These are phyloP conservation scores for Eutypella sp. DNA, from an alignment of 2,329 filamentous ascomycete genomes.

Conservation along the genomic window DNA sequence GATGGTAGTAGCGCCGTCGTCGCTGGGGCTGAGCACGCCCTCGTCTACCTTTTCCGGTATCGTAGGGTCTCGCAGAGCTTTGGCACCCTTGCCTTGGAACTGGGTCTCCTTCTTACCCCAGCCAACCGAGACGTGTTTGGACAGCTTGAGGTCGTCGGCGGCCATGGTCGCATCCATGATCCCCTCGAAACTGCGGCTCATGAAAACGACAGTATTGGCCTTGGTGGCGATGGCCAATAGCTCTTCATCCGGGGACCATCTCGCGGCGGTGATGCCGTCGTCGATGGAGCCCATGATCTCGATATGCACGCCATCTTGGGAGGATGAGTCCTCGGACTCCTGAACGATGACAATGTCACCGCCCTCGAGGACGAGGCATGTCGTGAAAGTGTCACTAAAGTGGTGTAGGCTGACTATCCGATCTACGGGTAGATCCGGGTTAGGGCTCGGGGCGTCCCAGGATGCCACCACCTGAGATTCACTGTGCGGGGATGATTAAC, in stretches of 20 bases:
- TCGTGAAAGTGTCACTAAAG: slow-evolving; percentile 72
- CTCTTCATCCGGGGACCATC: slow-evolving; percentile 95
- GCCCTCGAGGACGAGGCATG: slow-evolving; percentile 79
- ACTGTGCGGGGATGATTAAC: slow-evolving; percentile 20
- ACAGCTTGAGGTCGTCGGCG: slow-evolving; percentile 74
- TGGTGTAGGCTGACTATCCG: slow-evolving; percentile 75
- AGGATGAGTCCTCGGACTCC: slow-evolving; percentile 49
- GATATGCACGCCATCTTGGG: slow-evolving; percentile 67
- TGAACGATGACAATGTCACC: slow-evolving; percentile 86
- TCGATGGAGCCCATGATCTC: slow-evolving; percentile 96
- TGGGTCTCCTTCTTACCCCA: slow-evolving; percentile 99
- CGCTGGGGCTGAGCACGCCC: slow-evolving; percentile 67
- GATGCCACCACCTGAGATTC: slow-evolving; percentile 58
- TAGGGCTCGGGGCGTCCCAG: slow-evolving; percentile 83
- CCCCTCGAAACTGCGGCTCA: slow-evolving; percentile 87
- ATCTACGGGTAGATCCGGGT: slow-evolving; percentile 71
- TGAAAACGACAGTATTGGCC: slow-evolving; percentile 75
- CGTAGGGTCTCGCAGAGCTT: slow-evolving; percentile 84
- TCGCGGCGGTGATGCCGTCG: slow-evolving; percentile 80
- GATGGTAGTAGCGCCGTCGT: slow-evolving; percentile 67
- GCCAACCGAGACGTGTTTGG: slow-evolving; percentile 90
- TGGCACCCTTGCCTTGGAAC: slow-evolving; percentile 86
- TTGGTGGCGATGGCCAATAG: slow-evolving; percentile 78
- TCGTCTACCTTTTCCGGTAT: slow-evolving; percentile 89
- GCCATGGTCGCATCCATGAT: slow-evolving; percentile 70